Conservation (phyloP, 352 stramenopile genomes). For the Globisporangium sylvaticum region DNA sequence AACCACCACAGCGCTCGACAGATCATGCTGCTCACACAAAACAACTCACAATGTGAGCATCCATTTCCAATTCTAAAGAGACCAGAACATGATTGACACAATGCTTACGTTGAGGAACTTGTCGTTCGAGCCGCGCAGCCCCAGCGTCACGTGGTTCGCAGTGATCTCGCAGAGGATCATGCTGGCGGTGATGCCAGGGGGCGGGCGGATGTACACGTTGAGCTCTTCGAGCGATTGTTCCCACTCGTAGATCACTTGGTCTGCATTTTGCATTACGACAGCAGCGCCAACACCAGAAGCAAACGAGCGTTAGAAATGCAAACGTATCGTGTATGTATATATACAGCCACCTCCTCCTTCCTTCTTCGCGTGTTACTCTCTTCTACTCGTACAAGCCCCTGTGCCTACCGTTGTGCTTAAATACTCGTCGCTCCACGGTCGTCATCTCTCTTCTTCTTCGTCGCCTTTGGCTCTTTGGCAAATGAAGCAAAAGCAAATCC, state of each 20-base stretch:
- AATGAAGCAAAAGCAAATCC: background rate
- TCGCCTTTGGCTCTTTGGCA: conserved; percentile 8
- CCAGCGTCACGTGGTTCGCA: conserved; percentile 85
- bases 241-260: conserved; percentile 94
- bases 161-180: conserved; percentile 89
- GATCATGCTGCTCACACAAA: conserved; percentile 71
- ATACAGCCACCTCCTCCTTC: background rate
- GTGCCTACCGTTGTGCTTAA: conserved; percentile 63
- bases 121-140: conserved; percentile 81
- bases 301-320: background rate
- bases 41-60: background rate
- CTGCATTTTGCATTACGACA: conserved; percentile 28
- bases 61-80: too few relatives aligned
- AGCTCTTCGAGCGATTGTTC: conserved; percentile 95
- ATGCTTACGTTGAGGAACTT: conserved; percentile 91
- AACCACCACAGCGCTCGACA: conserved; percentile 90
- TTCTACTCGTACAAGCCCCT: conserved; percentile 10
- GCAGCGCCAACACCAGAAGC: background rate
- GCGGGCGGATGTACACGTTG: conserved; percentile 93
- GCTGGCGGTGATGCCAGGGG: conserved; percentile 73
- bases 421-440: conserved; percentile 42
- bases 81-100: background rate
- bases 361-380: background rate
- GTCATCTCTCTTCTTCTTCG: conserved; percentile 22
- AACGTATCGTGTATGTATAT: conserved; percentile 4